Evolutionary conservation across 2,329 filamentous ascomycete species (phyloP), one percentile per base, ranked within the genome.

Genomic region (Pyricularia pennisetigena): DNA sequence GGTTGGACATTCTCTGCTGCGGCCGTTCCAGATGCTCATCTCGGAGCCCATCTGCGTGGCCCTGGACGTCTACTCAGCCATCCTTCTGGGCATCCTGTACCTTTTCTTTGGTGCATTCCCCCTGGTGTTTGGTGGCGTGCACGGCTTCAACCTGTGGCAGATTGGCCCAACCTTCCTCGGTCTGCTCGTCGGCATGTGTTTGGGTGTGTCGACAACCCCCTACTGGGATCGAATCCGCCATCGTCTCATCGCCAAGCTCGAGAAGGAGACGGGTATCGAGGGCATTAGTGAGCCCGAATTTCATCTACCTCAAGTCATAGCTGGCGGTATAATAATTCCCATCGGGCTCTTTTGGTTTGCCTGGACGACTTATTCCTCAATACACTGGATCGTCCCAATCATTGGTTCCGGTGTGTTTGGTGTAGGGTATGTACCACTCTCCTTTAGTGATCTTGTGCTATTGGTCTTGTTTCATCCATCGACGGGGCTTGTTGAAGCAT

Each of bases 31-130:
- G 78, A 85, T 97, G 6, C 83, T 97, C 68, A 77, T 89, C 66
- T 85, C 91, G 68, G 93, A 97, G 80, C 92, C 91, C 71, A 97
- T 97, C 92, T 91, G 89, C 69, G 81, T 95, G 69, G 88, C 88
- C 72, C 86, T 97, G 29, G 95, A 93, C 77, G 79, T 95, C 26
- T 91, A 94, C 73, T 92, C 91, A 0, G 92, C 93, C 57, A 86
- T 97, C 68, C 81, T 97, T n/a, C 82, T 97, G 8, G 94, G 93
- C 5, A 90, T 97, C 63, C 80, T 97, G 2, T 97, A 97, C 75
- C 86, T 97, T 57, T 97, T 96, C 81, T 96, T 97, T 76, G 93
- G 93, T 24, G 93, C 93, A 0, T 97, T 97, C 74, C 86, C 90
- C 5, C 81, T 96, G 63, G 88, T 97, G 20, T 97, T 97, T 74